These are phyloP conservation scores for Hanseniaspora thailandica DNA, from an alignment of 805 yeast species.

Conservation along the genomic window DNA sequence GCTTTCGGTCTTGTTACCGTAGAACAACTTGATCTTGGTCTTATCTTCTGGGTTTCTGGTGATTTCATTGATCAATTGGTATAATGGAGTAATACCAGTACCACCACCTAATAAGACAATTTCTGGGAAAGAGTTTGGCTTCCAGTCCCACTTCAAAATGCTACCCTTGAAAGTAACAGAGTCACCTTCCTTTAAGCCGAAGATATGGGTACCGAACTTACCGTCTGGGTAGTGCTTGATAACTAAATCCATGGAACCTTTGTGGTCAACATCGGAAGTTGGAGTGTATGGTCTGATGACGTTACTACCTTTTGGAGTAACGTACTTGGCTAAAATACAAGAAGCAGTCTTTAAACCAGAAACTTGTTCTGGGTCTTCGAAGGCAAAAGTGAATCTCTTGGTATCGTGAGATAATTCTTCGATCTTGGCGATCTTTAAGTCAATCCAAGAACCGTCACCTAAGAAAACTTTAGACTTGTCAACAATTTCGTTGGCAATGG, in stretches of 20 bases:
- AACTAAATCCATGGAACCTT: slow-evolving; percentile 68
- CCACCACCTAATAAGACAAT: slow-evolving; percentile 90
- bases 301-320: slow-evolving; percentile 69
- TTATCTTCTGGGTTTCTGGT: slow-evolving; percentile 72
- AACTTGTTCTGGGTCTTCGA: slow-evolving; percentile 52
- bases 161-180: slow-evolving; percentile 90
- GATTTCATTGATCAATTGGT: slow-evolving; percentile 70
- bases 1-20: slow-evolving; percentile 64
- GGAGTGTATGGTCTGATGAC: slow-evolving; percentile 91
- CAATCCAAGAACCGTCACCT: slow-evolving; percentile 61
- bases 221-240: slow-evolving; percentile 80
- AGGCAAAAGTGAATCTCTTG: slow-evolving; percentile 56
- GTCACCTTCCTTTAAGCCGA: slow-evolving; percentile 61
- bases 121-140: slow-evolving; percentile 68
- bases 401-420: slow-evolving; percentile 48
- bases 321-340: slow-evolving; percentile 66
- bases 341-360: slow-evolving; percentile 76
- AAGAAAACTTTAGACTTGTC: slow-evolving; percentile 38
- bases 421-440: slow-evolving; percentile 40
- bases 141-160: slow-evolving; percentile 79
- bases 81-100: slow-evolving; percentile 91
- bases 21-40: slow-evolving; percentile 72
- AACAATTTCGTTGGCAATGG: slow-evolving; percentile 27
- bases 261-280: slow-evolving; percentile 50
- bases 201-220: slow-evolving; percentile 66